phyloP scores from a whole-genome alignment of 768 basidiomycete genomes.

The Termitomyces sp. region DNA sequence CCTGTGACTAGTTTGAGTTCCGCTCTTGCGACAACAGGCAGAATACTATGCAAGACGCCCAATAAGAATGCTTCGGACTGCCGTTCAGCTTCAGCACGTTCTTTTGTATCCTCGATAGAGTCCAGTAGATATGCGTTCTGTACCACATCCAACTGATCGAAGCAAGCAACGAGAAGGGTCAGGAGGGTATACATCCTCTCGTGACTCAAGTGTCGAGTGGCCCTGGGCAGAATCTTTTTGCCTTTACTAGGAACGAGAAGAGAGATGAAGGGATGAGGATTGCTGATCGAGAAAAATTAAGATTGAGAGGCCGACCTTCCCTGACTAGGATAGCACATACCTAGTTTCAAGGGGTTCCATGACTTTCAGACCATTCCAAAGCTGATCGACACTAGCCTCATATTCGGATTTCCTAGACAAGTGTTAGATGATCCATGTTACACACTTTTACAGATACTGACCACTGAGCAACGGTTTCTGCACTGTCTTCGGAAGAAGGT shows the following conservation, averaged over 20 bases:
- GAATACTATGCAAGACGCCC: slow-evolving; percentile 81
- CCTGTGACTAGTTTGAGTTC: slow-evolving; percentile 82
- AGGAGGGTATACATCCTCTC: slow-evolving; percentile 82
- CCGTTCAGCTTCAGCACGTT: slow-evolving; percentile 69
- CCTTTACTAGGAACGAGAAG: slow-evolving; percentile 86
- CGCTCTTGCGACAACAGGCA: slow-evolving; percentile 75
- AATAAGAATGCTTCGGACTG: slow-evolving; percentile 88
- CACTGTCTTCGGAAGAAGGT: slow-evolving; percentile 57
- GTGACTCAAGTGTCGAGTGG: slow-evolving; percentile 76
- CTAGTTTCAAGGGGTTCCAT: slow-evolving; percentile 92
- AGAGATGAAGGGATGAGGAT: slow-evolving; percentile 96
- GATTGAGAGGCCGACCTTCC: neutral
- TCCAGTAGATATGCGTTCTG: slow-evolving; percentile 71
- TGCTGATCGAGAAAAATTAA: slow-evolving; percentile 38
- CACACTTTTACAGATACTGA: slow-evolving; percentile 19
- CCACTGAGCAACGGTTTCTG: slow-evolving; percentile 41
- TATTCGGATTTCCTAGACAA: slow-evolving; percentile 51
- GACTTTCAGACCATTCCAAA: slow-evolving; percentile 84
- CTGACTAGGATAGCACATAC: slow-evolving; percentile 34
- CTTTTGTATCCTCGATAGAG: slow-evolving; percentile 52
- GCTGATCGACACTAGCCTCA: slow-evolving; percentile 51
- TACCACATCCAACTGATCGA: slow-evolving; percentile 91
- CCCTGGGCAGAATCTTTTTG: slow-evolving; percentile 85
- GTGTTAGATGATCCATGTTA: neutral
- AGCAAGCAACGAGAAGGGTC: slow-evolving; percentile 91